Evolutionary conservation across 2,329 filamentous ascomycete species (phyloP).

Genomic region (Trichoderma aggressivum): DNA sequence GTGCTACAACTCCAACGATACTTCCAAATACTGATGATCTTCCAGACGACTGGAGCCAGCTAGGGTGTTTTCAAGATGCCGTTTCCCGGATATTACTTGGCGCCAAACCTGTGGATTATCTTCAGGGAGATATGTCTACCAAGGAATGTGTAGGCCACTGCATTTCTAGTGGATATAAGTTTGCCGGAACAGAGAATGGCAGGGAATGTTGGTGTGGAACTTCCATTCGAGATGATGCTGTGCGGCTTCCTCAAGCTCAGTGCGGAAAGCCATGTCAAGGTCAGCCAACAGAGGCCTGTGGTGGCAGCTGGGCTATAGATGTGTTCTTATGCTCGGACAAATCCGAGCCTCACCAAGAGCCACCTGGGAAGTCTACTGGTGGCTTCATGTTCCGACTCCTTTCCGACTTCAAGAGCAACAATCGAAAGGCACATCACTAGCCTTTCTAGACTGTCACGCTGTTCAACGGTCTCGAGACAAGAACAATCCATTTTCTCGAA

Average conservation of each 20-base stretch:
- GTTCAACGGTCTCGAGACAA: neutral
- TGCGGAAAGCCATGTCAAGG: slow-evolving; percentile 26
- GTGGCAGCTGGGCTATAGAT: slow-evolving; percentile 28
- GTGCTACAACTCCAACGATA: neutral
- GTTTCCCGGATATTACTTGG: slow-evolving; percentile 24
- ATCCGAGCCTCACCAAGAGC: neutral
- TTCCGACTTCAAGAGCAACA: neutral
- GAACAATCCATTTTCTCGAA: neutral
- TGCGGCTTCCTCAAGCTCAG: slow-evolving; percentile 26
- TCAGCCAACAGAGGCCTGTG: slow-evolving; percentile 16
- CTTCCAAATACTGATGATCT: neutral
- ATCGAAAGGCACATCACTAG: neutral
- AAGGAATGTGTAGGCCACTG: slow-evolving; percentile 49
- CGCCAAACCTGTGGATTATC: slow-evolving; percentile 26
- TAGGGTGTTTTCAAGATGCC: slow-evolving; percentile 34
- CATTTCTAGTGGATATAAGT: slow-evolving; percentile 35
- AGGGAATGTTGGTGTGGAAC: slow-evolving; percentile 52
- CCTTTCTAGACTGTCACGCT: neutral
- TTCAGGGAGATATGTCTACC: slow-evolving; percentile 43
- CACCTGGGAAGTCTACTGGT: neutral
- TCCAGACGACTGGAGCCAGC: slow-evolving; percentile 26
- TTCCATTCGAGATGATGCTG: slow-evolving; percentile 24
- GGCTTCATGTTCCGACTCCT: slow-evolving; percentile 7
- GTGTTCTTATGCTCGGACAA: slow-evolving; percentile 21
- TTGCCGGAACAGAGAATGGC: slow-evolving; percentile 50